Evolutionary conservation across 345 rosid species (phyloP), one percentile per base, ranked within the genome.

Genomic region (Moringa oleifera): DNA sequence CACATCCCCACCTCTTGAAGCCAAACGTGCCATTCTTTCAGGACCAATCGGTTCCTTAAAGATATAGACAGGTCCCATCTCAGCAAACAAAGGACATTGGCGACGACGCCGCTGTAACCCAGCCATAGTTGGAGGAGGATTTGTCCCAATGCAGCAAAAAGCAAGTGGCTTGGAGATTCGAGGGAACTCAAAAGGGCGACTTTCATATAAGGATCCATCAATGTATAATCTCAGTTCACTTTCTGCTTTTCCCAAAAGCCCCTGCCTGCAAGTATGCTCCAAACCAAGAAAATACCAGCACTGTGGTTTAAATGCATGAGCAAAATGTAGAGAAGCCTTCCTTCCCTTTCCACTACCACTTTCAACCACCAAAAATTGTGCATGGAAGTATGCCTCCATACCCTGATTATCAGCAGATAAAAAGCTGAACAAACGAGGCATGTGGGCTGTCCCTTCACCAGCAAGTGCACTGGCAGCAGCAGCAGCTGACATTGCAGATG

Each of bases 391-490:
- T 25, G 99, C 99, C 75, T 91, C 99, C 63, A 90, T 64, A 31
- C 99, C 99, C 73, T 91, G 99, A 78, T 81, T 91, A 82, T 94
- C 99, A 68, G 93, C 91, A 50, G 99, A 84, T 63, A 94, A 80
- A 79, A 94, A 94, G 81, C 99, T 91, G 74, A 94, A 94, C 68
- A 94, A 69, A 62, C 99, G 87, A 60, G 99, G 99, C 99, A 94
- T 94, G 70, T 94, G 97, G 25, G 90, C 88, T 20, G 95, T 88
- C 65, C 99, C 97, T 84, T 94, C 99, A 53, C 99, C 99, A 70
- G 97, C 99, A 53, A 94, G 95, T 21, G 97, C 96, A 87, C 96
- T 90, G 37, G 99, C 99, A 71, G 99, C 99, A 53, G 97, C 97
- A 70, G 99, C 97, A 74, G 97, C 97, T 41, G 97, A 94, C 97